Conservation (phyloP, 2,329 filamentous ascomycete genomes). For the Fusarium aywerte region DNA sequence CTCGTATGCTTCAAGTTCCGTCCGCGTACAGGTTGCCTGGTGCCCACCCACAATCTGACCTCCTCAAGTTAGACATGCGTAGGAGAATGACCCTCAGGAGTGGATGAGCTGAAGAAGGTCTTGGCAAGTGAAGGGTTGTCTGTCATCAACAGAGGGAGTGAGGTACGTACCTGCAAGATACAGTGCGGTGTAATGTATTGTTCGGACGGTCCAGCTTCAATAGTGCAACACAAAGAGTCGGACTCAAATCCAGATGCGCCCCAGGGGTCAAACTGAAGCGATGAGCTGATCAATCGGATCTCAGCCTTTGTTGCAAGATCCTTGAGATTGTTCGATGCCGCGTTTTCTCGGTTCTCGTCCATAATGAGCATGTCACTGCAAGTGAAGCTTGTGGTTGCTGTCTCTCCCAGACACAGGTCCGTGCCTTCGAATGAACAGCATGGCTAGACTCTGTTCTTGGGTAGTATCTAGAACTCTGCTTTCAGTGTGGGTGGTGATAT, state of each 20-base stretch:
- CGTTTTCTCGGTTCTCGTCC: neutral
- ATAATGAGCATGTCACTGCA: neutral
- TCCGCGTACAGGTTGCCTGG: neutral
- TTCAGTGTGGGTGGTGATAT: neutral
- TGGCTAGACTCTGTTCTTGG: slow-evolving; percentile 2
- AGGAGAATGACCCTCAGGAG: neutral
- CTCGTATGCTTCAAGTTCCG: neutral
- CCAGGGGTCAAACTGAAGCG: neutral
- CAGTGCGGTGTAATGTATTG: neutral
- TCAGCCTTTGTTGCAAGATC: neutral
- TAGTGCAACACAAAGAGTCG: neutral
- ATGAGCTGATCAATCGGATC: neutral
- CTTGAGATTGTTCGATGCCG: neutral
- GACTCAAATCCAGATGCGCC: neutral
- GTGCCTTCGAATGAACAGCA: slow-evolving; percentile 1
- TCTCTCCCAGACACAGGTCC: neutral
- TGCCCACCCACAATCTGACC: neutral
- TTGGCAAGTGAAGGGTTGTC: neutral
- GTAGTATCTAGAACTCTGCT: neutral
- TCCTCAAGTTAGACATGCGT: neutral
- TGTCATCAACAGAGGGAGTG: neutral
- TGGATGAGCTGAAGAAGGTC: neutral
- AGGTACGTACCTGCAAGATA: neutral
- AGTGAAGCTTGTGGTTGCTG: neutral
- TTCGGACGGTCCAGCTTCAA: neutral